Percentiles rank a stretch among this genome's conserved stretches.
Evolutionary conservation across 495 filamentous ascomycete species (phyloP).

Genomic region (Sabuloglossum arenarium): DNA sequence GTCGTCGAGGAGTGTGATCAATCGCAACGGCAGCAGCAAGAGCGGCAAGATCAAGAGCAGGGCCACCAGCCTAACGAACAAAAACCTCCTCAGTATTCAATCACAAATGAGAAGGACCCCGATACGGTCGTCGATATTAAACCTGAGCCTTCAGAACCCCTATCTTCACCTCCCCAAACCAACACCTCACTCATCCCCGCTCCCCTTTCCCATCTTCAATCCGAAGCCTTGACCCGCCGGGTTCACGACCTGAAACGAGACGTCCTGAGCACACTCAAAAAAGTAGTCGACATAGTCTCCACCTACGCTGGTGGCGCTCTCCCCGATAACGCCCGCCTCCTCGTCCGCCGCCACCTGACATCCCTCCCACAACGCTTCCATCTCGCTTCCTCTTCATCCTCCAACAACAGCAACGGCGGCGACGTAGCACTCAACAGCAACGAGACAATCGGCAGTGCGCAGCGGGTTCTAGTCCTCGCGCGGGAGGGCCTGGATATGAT

Average conservation of each 20-base stretch:
- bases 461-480: conserved; percentile 57
- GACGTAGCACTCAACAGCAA: conserved; percentile 10
- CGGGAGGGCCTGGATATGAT: conserved; percentile 83
- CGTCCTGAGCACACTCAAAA: conserved; percentile 52
- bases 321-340: conserved; percentile 56
- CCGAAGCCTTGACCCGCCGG: conserved; percentile 24
- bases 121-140: neutral
- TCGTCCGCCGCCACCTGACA: conserved; percentile 61
- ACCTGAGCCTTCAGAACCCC: no score
- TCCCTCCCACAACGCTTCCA: conserved; percentile 61
- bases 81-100: conserved; percentile 10
- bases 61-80: neutral
- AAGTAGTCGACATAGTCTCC: conserved; percentile 57
- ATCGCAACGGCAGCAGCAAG: conserved; percentile 4
- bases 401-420: conserved; percentile 12
- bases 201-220: conserved; percentile 8
- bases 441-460: conserved; percentile 30
- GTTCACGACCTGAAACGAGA: conserved; percentile 52
- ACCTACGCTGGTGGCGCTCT: conserved; percentile 68
- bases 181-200: conserved; percentile 19
- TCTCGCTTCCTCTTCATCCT: conserved; percentile 15
- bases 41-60: neutral
- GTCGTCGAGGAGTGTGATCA: conserved; percentile 60
- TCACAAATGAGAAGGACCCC: neutral
- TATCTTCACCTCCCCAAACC: no score